phyloP scores from a whole-genome alignment of 2,329 filamentous ascomycete genomes.

The Ophiostoma angusticollis region DNA sequence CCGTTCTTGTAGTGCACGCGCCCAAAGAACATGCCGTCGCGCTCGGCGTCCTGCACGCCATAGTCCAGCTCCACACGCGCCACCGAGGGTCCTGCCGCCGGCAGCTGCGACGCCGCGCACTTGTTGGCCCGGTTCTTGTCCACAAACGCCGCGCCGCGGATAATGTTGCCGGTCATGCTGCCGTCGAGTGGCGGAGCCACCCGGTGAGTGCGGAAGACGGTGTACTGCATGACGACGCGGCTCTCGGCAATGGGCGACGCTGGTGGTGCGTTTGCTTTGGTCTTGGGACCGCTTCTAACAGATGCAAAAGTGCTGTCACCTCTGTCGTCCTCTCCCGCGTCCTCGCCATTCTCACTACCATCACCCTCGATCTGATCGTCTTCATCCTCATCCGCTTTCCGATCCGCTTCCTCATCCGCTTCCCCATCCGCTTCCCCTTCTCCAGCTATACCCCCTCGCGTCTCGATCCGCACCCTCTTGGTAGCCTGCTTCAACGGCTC shows the following conservation, averaged over 20 bases:
- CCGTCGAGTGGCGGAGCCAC: background rate
- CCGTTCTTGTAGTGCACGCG: conserved; percentile 1
- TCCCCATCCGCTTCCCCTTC: background rate
- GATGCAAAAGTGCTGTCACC: too few relatives aligned
- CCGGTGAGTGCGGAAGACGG: conserved; percentile 9
- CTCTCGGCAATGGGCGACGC: background rate
- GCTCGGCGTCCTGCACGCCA: background rate
- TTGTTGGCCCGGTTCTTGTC: conserved; percentile 12
- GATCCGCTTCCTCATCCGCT: background rate
- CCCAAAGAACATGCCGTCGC: conserved; percentile 13
- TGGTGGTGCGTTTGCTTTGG: background rate
- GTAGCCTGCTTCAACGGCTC: background rate
- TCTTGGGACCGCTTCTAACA: too few relatives aligned
- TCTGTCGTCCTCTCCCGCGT: too few relatives aligned
- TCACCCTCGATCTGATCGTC: background rate
- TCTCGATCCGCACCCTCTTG: background rate
- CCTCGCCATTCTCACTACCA: background rate
- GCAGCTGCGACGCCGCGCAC: conserved; percentile 1
- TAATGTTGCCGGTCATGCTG: background rate
- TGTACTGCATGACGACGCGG: conserved; percentile 11
- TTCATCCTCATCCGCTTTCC: background rate
- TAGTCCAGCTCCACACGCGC: conserved; percentile 8
- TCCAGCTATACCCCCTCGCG: too few relatives aligned
- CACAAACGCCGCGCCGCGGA: conserved; percentile 8
- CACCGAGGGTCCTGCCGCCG: background rate